Evolutionary conservation across 495 filamentous ascomycete species (phyloP), one percentile per base, ranked within the genome.

Genomic region (Podospora conica): DNA sequence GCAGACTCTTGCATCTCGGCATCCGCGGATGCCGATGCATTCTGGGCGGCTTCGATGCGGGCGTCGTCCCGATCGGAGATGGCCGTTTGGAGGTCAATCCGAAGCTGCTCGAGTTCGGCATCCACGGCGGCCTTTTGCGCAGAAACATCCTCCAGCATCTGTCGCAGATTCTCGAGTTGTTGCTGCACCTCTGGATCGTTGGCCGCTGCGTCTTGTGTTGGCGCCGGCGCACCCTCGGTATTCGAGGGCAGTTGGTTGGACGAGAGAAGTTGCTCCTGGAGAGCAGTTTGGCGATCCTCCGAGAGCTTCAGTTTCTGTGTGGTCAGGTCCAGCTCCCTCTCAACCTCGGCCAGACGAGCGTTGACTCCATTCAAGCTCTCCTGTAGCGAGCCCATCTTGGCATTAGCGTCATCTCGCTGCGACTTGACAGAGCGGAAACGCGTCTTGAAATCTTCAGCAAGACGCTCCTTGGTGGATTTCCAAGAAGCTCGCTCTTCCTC

Each of bases 121-220:
- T 80, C 80, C 20, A 76, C 65, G 18, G 61, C 64, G 10, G 68
- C 73, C 69, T 80, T 82, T 55, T 81, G 72, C 8, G 75, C 68
- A 9, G 65, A 70, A 33, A 86, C 70, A 54, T 72, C 70, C 6
- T 81, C 77, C 25, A 84, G 71, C 67, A 84, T 79, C 54, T 72
- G 68, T 3, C 69, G 64, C 27, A 72, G 11, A 18, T 15, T 67
- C 58, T 71, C 68, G 3, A 98, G 75, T 74, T 97, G 33, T 77
- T 97, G 57, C 88, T 90, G 84, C 88, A 98, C 77, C 81, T 83
- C 81, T 85, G 70, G 61, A 23, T 77, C 62, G 31, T 75, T 64
- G 10, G 53, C 55, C 9, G 40, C 29, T 2, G 57, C 28, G 25
- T 58, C 54, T 40, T 58, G 25, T 8, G 27, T 18, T 3, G 20